Percentiles rank a stretch among this genome's conserved stretches.
Evolutionary conservation across 306 rosid genomes (phyloP).

Genomic region (Glycine tomentella): DNA sequence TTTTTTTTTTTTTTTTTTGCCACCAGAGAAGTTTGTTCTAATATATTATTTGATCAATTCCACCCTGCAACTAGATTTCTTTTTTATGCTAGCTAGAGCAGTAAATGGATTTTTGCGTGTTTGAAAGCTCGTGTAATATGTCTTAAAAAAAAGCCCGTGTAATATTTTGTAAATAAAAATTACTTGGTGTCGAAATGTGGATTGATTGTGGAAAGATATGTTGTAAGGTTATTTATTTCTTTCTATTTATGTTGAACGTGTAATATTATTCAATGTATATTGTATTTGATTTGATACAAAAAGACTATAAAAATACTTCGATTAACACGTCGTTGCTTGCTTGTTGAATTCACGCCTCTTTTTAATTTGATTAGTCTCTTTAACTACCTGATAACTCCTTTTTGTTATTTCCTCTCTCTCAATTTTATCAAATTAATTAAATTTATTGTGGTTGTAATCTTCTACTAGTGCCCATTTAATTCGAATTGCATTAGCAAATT

Average conservation of each 20-base stretch:
- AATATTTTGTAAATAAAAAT: not conserved
- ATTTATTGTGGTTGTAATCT: no score
- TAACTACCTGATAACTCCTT: no score
- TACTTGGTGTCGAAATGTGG: no score
- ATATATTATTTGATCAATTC: conserved; percentile 9
- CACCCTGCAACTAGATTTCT: not conserved
- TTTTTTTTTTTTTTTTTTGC: not conserved
- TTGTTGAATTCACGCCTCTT: not conserved
- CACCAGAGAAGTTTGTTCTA: not conserved
- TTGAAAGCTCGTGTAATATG: no score
- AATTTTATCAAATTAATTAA: no score
- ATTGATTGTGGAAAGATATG: not conserved
- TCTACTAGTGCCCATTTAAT: no score
- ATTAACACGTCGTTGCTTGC: not conserved
- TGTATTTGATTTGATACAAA: not conserved
- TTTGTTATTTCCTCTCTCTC: no score
- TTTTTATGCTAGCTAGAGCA: not conserved
- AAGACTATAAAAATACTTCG: not conserved
- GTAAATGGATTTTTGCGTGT: no score
- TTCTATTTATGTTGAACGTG: not conserved
- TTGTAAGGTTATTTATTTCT: not conserved
- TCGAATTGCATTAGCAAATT: no score
- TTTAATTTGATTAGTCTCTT: no score
- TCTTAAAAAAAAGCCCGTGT: not conserved
- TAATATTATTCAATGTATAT: not conserved